Percentiles rank a stretch among this genome's conserved stretches.
Conservation (phyloP, 306 rosid species). For the Spatholobus suberectus region DNA sequence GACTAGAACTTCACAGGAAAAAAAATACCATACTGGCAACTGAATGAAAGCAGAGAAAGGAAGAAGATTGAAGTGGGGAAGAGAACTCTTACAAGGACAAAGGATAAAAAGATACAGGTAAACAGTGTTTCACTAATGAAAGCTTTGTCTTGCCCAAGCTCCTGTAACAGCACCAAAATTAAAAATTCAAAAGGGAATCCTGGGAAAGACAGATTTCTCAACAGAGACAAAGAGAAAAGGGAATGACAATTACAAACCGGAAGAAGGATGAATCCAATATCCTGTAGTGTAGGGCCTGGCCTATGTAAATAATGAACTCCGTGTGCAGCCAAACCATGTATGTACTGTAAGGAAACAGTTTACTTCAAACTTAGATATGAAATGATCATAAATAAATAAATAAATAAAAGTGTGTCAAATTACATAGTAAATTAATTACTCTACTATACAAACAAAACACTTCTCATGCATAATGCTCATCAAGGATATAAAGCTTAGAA, state of each 20-base stretch:
- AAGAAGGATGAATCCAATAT: conserved; percentile 83
- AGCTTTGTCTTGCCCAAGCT: conserved; percentile 88
- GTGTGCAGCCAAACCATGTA: conserved; percentile 96
- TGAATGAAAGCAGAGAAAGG: not conserved
- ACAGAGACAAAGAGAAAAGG: not conserved
- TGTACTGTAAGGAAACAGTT: conserved; percentile 64
- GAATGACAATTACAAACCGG: conserved; percentile 61
- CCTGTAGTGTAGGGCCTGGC: conserved; percentile 95
- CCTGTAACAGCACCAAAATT: conserved; percentile 55
- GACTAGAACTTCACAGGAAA: conserved; percentile 19
- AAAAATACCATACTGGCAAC: not conserved
- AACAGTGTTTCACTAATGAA: conserved; percentile 93
- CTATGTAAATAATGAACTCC: conserved; percentile 96
- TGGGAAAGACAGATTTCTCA: conserved; percentile 11
- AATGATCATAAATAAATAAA: conserved; percentile 3
- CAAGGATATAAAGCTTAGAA: conserved; percentile 2
- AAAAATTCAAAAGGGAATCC: conserved; percentile 35
- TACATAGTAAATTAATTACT: conserved; percentile 5
- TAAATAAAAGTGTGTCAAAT: conserved; percentile 20
- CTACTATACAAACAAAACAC: not conserved
- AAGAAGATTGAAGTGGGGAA: not conserved
- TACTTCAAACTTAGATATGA: conserved; percentile 24
- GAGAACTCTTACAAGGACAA: conserved; percentile 71
- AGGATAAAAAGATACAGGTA: conserved; percentile 76
- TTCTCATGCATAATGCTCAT: not conserved